These are phyloP conservation scores for Chytriomyces sp. DNA, from an alignment of 192 early-diverging fungal species.

Conservation along the genomic window DNA sequence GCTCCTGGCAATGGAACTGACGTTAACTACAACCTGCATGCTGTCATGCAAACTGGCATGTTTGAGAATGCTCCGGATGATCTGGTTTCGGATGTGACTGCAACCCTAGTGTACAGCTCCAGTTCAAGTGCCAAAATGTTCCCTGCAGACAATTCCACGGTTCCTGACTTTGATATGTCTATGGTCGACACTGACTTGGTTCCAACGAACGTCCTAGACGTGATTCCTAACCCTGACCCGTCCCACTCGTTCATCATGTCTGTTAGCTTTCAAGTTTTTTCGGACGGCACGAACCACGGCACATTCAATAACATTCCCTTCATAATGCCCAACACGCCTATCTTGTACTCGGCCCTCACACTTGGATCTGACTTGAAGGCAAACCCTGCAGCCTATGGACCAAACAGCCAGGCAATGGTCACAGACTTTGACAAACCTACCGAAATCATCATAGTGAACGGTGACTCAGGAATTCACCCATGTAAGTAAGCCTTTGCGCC, in stretches of 20 bases:
- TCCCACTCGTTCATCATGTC: conserved; percentile 56
- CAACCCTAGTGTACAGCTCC: conserved; percentile 23
- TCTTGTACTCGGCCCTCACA: conserved; percentile 66
- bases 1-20: conserved; percentile 42
- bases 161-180: conserved; percentile 7
- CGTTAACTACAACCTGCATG: conserved; percentile 69
- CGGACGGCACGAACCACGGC: conserved; percentile 78
- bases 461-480: conserved; percentile 71
- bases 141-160: neutral
- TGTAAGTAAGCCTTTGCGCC: conserved; percentile 34
- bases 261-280: conserved; percentile 64
- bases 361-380: conserved; percentile 54
- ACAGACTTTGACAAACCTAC: conserved; percentile 59
- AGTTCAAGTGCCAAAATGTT: conserved; percentile 8
- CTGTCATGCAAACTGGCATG: conserved; percentile 76
- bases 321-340: conserved; percentile 64
- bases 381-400: conserved; percentile 60
- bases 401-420: conserved; percentile 62
- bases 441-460: conserved; percentile 76
- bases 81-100: conserved; percentile 37
- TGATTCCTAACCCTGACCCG: conserved; percentile 43
- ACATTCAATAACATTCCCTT: conserved; percentile 79
- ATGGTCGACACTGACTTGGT: conserved; percentile 11
- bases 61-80: conserved; percentile 66
- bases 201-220: neutral